Evolutionary conservation across 768 basidiomycete genomes (phyloP).

Genomic region (Postia placenta): DNA sequence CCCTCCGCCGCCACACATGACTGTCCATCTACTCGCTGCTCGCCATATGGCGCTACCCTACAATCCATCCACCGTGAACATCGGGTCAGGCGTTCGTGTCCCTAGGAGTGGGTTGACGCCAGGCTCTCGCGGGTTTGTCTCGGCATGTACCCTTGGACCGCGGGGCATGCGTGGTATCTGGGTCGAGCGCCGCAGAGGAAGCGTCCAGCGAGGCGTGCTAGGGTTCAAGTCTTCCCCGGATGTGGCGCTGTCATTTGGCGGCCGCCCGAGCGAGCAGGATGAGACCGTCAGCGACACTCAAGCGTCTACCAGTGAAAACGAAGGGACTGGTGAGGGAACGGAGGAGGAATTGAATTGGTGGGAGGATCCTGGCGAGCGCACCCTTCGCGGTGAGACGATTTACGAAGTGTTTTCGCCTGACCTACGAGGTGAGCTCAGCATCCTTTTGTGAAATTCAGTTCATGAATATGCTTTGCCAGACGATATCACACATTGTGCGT

Average conservation of each 20-base stretch:
- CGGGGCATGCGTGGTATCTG: constrained; percentile 49
- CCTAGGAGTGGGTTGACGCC: constrained; percentile 15
- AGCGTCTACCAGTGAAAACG: background rate
- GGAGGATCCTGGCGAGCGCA: background rate
- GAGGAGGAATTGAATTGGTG: background rate
- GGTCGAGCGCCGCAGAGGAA: constrained; percentile 44
- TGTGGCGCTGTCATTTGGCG: background rate
- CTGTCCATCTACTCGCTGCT: constrained; percentile 37
- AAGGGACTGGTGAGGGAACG: background rate
- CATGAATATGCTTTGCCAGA: constrained; percentile 12
- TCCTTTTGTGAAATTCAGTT: background rate
- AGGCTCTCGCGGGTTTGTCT: constrained; percentile 40
- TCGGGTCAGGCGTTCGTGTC: constrained; percentile 7
- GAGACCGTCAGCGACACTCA: background rate
- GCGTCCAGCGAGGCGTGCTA: constrained; percentile 37
- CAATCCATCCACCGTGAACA: constrained; percentile 3
- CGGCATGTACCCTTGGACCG: constrained; percentile 40
- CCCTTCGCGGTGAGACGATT: constrained; percentile 17
- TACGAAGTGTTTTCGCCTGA: constrained; percentile 26
- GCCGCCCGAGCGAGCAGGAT: background rate
- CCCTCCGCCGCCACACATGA: constrained; percentile 24
- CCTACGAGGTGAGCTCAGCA: constrained; percentile 20
- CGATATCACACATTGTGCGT: constrained; percentile 25
- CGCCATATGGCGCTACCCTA: constrained; percentile 33
- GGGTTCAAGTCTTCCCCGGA: constrained; percentile 27